Base-by-base conservation (phyloP, 208 protist genomes). In the Acanthamoeba castellanii region DNA sequence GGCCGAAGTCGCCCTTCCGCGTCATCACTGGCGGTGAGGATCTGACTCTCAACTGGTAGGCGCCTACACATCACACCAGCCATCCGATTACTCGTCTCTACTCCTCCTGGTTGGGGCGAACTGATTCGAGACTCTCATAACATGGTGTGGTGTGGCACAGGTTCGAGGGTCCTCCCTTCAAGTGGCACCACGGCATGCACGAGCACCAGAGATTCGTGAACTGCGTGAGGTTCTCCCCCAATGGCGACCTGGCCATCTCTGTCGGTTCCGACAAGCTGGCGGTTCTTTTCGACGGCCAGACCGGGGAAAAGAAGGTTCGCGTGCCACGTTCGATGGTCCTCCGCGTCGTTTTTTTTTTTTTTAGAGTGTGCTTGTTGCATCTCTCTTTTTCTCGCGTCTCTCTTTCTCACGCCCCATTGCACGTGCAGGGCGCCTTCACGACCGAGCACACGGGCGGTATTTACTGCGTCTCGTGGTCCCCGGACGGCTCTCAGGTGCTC, bases 21-120 rank as follows among this genome's bases (percentile, higher is more conserved):
- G 84, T 97, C 5, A 97, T 87, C 22, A 98, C 98, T 2, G 96
- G 92, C 52, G 66, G 76, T 55, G 98, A 98, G 87, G 98, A 98
- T 94, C 81, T 95, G n/a, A 57, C 42, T 13, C 59, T 93, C 68
- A 57, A 45, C 68, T 93, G 88, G 88, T 76, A 42, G 5, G 22
- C 13, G 20, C 59, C 3, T 64, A 3, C 59, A 27, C n/a, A n/a
- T n/a, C n/a, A n/a, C n/a, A n/a, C n/a, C n/a, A n/a, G n/a, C n/a
- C n/a, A n/a, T n/a, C n/a, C n/a, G n/a, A n/a, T n/a, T n/a, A n/a
- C n/a, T n/a, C n/a, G n/a, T n/a, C n/a, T n/a, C n/a, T n/a, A n/a
- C n/a, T n/a, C n/a, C n/a, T n/a, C n/a, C n/a, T 74, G 30, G 30
- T 74, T 27, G 27, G 7, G 5, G 7, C 27, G 7, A 27, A 37